Evolutionary conservation across 139 green algal genomes (phyloP).

Genomic region (Closterium sp.): DNA sequence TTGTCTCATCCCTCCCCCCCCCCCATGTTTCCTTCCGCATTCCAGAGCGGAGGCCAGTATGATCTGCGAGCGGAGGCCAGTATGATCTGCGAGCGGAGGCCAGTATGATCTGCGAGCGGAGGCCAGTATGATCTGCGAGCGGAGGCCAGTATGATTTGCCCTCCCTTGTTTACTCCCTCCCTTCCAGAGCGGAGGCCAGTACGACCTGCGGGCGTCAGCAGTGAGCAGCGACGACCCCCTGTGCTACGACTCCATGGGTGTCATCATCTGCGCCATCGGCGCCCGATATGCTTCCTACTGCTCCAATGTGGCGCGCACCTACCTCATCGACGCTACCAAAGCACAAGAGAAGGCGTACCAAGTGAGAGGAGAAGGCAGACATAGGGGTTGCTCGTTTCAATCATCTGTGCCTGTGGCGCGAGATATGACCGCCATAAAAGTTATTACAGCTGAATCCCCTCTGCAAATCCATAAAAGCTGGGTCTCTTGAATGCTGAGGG

Average conservation of each 20-base stretch:
- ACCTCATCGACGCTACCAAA: slow-evolving; percentile 83
- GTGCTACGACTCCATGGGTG: slow-evolving; percentile 61
- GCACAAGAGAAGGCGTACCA: slow-evolving; percentile 63
- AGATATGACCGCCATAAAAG: slow-evolving; percentile 84
- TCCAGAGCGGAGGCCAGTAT: slow-evolving; percentile 43
- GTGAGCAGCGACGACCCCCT: slow-evolving; percentile 62
- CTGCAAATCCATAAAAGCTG: too few relatives aligned
- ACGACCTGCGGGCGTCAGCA: slow-evolving; percentile 66
- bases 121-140: slow-evolving; percentile 66
- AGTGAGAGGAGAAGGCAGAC: neutral
- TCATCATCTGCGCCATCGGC: slow-evolving; percentile 72
- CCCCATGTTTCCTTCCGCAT: too few relatives aligned
- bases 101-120: slow-evolving; percentile 66
- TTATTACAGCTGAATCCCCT: too few relatives aligned
- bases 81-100: slow-evolving; percentile 65
- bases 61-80: slow-evolving; percentile 65
- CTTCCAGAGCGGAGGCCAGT: slow-evolving; percentile 36
- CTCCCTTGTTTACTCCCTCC: too few relatives aligned
- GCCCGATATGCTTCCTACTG: slow-evolving; percentile 88
- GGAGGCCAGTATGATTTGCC: slow-evolving; percentile 65
- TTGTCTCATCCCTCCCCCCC: neutral
- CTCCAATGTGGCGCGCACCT: slow-evolving; percentile 82
- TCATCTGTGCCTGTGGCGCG: slow-evolving; percentile 58
- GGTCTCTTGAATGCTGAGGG: too few relatives aligned
- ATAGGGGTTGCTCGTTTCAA: too few relatives aligned